phyloP scores from a whole-genome alignment of 139 green algal species.

The Micromonas commoda region DNA sequence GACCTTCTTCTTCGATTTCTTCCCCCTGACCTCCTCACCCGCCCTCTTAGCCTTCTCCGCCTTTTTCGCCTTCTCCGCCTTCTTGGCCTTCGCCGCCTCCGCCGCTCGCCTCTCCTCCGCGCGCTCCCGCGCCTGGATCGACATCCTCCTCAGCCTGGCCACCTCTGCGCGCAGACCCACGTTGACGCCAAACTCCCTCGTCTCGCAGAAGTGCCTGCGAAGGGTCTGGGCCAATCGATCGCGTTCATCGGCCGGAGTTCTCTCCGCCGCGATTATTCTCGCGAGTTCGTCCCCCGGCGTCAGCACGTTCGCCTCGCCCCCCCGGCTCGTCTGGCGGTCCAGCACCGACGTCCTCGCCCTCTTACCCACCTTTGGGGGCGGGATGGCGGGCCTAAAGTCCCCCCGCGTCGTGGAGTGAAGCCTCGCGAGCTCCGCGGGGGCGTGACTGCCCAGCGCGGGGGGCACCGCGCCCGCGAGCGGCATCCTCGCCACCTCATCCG shows the following conservation, averaged over 20 bases:
- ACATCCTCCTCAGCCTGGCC: not conserved
- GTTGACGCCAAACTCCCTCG: not conserved
- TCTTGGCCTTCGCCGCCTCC: no score
- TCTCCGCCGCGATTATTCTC: no score
- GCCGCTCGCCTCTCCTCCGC: not conserved
- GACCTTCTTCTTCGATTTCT: not conserved
- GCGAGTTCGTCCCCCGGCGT: not conserved
- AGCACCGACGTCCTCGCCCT: not conserved
- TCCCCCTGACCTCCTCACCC: not conserved
- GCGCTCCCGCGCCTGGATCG: not conserved
- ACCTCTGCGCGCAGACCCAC: not conserved
- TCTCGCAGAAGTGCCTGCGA: not conserved
- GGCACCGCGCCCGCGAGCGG: slow-evolving; percentile 7
- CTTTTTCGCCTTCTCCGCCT: not conserved
- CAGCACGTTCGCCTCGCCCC: not conserved
- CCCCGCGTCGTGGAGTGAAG: not conserved
- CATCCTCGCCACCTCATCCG: not conserved
- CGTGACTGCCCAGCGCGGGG: slow-evolving; percentile 7
- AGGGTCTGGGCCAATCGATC: not conserved
- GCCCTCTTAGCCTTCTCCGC: not conserved
- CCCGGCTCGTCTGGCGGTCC: not conserved
- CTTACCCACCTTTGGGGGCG: not conserved
- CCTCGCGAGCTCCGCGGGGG: not conserved
- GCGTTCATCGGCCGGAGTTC: no score
- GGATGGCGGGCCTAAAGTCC: not conserved